phyloP scores from a whole-genome alignment of 2,329 filamentous ascomycete species.

The Cordyceps farinosa region DNA sequence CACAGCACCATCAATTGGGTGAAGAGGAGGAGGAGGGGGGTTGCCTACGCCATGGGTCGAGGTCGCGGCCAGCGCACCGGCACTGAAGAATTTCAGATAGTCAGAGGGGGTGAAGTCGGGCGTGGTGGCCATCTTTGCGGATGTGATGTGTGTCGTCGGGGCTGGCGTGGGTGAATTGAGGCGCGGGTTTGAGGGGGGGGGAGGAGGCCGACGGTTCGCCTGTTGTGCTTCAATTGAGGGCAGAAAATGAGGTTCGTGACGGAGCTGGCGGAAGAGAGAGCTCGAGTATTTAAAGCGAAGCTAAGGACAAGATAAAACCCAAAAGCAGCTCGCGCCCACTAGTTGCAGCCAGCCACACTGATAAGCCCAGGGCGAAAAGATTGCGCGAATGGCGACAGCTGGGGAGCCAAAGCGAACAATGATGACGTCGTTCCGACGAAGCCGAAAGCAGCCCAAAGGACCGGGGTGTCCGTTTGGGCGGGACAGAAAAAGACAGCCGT shows the following conservation, averaged over 20 bases:
- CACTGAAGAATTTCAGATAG: slow-evolving; percentile 52
- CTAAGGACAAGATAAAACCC: neutral
- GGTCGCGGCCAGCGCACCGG: slow-evolving; percentile 50
- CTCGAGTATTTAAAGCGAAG: neutral
- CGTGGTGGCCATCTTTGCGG: slow-evolving; percentile 27
- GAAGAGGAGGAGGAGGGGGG: neutral
- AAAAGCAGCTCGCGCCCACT: neutral
- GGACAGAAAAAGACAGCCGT: too few species aligned
- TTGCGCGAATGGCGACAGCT: neutral
- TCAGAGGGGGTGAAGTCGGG: slow-evolving; percentile 41
- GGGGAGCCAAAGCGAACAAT: neutral
- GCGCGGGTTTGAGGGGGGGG: neutral
- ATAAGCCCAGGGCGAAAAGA: slow-evolving; percentile 5
- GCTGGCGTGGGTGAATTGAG: neutral
- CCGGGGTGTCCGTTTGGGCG: neutral
- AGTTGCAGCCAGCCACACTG: neutral
- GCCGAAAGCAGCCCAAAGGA: slow-evolving; percentile 8
- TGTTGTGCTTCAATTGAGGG: slow-evolving; percentile 6
- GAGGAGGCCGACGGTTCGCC: neutral
- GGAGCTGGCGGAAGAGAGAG: neutral
- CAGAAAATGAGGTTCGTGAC: neutral
- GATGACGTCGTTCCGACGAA: slow-evolving; percentile 17
- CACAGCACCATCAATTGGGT: neutral
- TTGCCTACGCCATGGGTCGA: slow-evolving; percentile 47
- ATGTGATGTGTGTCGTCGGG: neutral